A percentile compares a stretch with the other conserved stretches of the same genome.
phyloP scores from a whole-genome alignment of 495 filamentous ascomycete genomes.

The Talaromyces borbonicus region DNA sequence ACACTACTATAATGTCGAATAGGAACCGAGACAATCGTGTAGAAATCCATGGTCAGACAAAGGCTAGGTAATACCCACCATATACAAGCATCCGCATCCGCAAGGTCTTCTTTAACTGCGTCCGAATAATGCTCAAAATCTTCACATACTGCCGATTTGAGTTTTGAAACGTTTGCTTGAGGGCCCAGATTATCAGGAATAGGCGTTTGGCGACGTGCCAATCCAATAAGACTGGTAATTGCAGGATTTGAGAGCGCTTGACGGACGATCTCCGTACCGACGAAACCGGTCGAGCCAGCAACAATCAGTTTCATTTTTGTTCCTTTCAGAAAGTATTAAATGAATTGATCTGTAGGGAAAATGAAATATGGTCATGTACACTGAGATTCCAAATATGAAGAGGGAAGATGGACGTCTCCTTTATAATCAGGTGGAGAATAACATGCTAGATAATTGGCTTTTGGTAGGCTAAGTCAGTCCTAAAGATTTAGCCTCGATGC shows the following conservation, averaged over 20 bases:
- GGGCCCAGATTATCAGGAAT: slow-evolving; percentile 13
- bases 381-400: not conserved
- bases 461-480: too few relatives aligned
- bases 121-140: slow-evolving; percentile 36
- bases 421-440: not conserved
- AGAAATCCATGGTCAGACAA: not conserved
- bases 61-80: slow-evolving; percentile 32
- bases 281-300: slow-evolving; percentile 37
- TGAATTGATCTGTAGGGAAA: too few relatives aligned
- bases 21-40: slow-evolving; percentile 6
- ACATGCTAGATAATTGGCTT: not conserved
- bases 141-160: slow-evolving; percentile 26
- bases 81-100: slow-evolving; percentile 42
- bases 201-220: slow-evolving; percentile 28
- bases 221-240: slow-evolving; percentile 32
- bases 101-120: slow-evolving; percentile 27
- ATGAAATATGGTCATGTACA: not conserved
- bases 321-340: too few relatives aligned
- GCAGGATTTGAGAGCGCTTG: slow-evolving; percentile 27
- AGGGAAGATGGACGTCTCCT: too few relatives aligned
- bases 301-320: slow-evolving; percentile 43
- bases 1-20: too few relatives aligned
- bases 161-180: slow-evolving; percentile 22
- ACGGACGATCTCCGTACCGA: slow-evolving; percentile 35
- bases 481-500: too few relatives aligned